These are phyloP conservation scores for Pestalotiopsis sp. DNA, from an alignment of 2,329 filamentous ascomycete genomes.

Conservation along the genomic window DNA sequence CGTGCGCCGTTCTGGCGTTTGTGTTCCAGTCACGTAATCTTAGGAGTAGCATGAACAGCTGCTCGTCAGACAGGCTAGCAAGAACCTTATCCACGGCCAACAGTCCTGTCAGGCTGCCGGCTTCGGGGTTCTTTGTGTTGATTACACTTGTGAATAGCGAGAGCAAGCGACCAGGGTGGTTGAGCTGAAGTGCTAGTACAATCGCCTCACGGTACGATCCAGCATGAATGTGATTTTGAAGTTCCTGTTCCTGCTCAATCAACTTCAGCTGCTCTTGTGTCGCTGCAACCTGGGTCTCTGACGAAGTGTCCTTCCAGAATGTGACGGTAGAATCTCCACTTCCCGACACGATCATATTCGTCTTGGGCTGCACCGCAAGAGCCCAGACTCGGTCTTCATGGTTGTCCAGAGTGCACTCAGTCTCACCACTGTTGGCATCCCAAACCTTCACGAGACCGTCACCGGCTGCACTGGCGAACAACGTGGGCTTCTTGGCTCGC, in stretches of 20 bases:
- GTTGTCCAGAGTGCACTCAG: conserved; percentile 90
- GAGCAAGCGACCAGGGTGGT: conserved; percentile 88
- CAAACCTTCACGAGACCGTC: conserved; percentile 97
- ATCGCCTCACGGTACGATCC: conserved; percentile 93
- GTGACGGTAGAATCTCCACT: conserved; percentile 91
- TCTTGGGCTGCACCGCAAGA: conserved; percentile 70
- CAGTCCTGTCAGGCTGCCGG: conserved; percentile 65
- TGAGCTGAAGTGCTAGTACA: conserved; percentile 86
- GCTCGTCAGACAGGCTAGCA: conserved; percentile 76
- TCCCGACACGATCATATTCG: conserved; percentile 81
- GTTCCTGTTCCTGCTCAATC: conserved; percentile 90
- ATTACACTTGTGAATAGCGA: conserved; percentile 82
- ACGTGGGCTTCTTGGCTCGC: conserved; percentile 62
- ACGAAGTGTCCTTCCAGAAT: conserved; percentile 93
- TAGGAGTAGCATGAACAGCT: conserved; percentile 81
- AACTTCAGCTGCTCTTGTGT: conserved; percentile 75
- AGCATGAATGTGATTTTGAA: conserved; percentile 88
- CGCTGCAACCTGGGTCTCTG: conserved; percentile 74
- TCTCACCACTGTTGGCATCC: conserved; percentile 84
- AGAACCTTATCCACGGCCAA: conserved; percentile 83
- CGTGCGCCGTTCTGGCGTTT: conserved; percentile 81
- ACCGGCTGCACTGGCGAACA: conserved; percentile 85
- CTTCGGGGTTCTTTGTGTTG: conserved; percentile 61
- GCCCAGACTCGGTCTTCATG: conserved; percentile 97
- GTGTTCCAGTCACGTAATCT: conserved; percentile 96